These are phyloP conservation scores for Coniochaeta hoffmannii DNA, from an alignment of 2,329 filamentous ascomycete species.

Conservation along the genomic window DNA sequence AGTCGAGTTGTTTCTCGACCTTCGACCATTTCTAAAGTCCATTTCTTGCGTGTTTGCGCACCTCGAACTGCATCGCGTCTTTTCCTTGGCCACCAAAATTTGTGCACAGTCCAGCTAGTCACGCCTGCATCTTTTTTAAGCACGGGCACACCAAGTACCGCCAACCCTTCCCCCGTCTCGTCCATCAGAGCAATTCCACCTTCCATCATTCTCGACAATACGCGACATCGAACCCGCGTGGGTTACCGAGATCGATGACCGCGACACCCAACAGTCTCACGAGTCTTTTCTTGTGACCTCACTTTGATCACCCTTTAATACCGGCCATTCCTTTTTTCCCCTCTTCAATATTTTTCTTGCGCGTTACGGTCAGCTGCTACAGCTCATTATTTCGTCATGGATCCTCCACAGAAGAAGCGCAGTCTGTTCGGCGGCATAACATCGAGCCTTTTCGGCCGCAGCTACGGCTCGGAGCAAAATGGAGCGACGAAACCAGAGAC, in stretches of 20 bases:
- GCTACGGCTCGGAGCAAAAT: slow-evolving; percentile 8
- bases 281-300: neutral
- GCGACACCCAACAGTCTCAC: neutral
- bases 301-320: neutral
- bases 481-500: neutral
- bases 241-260: slow-evolving; percentile 1
- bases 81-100: neutral
- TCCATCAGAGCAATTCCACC: neutral
- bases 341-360: neutral
- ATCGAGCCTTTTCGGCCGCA: slow-evolving; percentile 13
- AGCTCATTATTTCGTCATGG: slow-evolving; percentile 12
- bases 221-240: neutral
- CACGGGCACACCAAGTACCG: slow-evolving; percentile 2
- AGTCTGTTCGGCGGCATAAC: slow-evolving; percentile 14
- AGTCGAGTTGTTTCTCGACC: neutral
- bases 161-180: slow-evolving; percentile 2
- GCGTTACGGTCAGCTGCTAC: neutral
- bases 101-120: slow-evolving; percentile 4
- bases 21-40: neutral
- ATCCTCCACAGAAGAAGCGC: slow-evolving; percentile 16
- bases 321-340: neutral
- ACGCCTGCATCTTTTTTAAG: slow-evolving; percentile 1
- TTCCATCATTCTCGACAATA: neutral
- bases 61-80: neutral
- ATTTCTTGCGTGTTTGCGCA: neutral